Percentiles rank a stretch among this genome's conserved stretches.
Evolutionary conservation across 306 rosid species (phyloP).

Genomic region (Castanopsis chinensis): DNA sequence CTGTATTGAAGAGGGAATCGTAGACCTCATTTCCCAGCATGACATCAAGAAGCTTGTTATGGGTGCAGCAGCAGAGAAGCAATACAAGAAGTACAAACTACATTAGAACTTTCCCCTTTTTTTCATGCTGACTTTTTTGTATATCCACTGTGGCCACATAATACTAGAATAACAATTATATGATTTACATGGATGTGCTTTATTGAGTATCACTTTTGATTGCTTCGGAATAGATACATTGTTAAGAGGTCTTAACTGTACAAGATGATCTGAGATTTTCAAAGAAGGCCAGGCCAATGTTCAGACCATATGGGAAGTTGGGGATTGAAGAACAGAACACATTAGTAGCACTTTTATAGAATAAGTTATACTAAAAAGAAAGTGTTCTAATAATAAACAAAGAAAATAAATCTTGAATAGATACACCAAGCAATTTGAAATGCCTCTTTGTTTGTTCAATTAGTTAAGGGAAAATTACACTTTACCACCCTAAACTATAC

Average conservation of each 20-base stretch:
- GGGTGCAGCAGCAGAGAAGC: slow-evolving; percentile 87
- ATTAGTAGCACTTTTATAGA: not conserved
- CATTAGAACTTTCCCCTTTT: not conserved
- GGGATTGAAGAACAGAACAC: not conserved
- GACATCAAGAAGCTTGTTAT: slow-evolving; percentile 64
- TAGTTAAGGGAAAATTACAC: too few relatives aligned
- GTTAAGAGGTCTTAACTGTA: not conserved
- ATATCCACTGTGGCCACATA: not conserved
- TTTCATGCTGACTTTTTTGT: not conserved
- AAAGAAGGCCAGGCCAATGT: not conserved
- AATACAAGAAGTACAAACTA: slow-evolving; percentile 54
- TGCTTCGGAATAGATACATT: not conserved
- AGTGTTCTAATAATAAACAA: not conserved
- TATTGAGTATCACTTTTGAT: not conserved
- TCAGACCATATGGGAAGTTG: not conserved
- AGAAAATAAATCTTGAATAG: not conserved
- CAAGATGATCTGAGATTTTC: not conserved
- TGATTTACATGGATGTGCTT: not conserved
- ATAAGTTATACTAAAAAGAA: not conserved
- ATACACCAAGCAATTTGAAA: not conserved
- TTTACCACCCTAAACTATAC: too few relatives aligned
- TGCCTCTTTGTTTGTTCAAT: not conserved
- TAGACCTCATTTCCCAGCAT: slow-evolving; percentile 53
- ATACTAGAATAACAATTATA: not conserved
- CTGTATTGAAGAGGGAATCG: slow-evolving; percentile 68